Base-by-base conservation (phyloP, 192 early-diverging fungal species). In the Coemansia sp. region DNA sequence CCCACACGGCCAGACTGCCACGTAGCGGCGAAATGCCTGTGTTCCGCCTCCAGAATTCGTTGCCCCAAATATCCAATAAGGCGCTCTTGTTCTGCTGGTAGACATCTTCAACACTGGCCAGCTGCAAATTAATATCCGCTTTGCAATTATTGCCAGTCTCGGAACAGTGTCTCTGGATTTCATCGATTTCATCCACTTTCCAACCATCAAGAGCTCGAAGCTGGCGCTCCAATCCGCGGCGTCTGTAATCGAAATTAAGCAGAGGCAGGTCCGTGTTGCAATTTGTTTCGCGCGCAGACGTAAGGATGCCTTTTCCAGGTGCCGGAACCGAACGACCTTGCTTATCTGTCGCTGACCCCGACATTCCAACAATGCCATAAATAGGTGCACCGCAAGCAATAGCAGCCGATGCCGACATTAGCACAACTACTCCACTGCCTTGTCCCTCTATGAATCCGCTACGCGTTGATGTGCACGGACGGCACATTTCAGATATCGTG, bases 291-390 rank as follows among this genome's bases (percentile, higher is more conserved):
- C 92, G 89, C 52, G 93, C 94, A 37, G 92, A 91, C 24, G 92
- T 94, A 63, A 97, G 78, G 53, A 97, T 88, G 74, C 95, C 95
- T 72, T 94, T 90, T 38, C 95, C 95, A 66, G 95, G 95, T 32
- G 95, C 95, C 25, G 95, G 95, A 29, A 96, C 88, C 5, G 92
- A 94, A 48, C 93, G 89, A 35, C 94, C 93, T 76, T 95, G 89
- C 85, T 96, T 96, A 78, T 97, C 95, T 15, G 92, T 91, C 35
- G 95, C 94, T 25, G 93, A 95, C 82, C 86, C 90, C 51, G 90
- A 89, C 68, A 89, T 81, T 27, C 87, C 95, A 66, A 97, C 81
- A 69, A 97, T 88, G 83, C 89, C 95, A 59, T 93, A 92, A 52
- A 97, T 92, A 12, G 95, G 94, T 8, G 90, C 87, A 70, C 95